Evolutionary conservation across 176 grass and related monocot genomes (phyloP).

Genomic region (Dendrocalamus sinicus): DNA sequence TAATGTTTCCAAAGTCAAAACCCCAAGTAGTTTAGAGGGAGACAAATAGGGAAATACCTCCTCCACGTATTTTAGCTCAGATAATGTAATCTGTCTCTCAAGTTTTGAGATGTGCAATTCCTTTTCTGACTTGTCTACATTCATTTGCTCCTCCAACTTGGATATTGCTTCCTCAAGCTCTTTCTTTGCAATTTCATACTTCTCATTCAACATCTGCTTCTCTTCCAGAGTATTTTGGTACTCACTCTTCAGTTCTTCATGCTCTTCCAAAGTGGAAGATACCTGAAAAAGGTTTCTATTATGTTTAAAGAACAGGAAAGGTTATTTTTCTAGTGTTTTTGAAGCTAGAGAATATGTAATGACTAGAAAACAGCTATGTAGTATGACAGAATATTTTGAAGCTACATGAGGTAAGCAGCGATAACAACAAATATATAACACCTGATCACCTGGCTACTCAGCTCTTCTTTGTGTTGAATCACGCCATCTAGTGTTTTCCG

Average conservation of each 20-base stretch:
- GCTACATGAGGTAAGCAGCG: neutral
- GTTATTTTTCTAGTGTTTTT: conserved; percentile 19
- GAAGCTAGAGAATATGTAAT: conserved; percentile 7
- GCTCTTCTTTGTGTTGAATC: conserved; percentile 61
- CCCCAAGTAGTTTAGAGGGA: conserved; percentile 21
- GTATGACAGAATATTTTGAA: conserved; percentile 1
- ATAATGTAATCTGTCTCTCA: conserved; percentile 74
- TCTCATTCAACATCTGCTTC: conserved; percentile 63
- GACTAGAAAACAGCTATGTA: neutral
- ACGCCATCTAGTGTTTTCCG: conserved; percentile 59
- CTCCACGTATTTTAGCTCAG: conserved; percentile 83
- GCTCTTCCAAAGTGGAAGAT: conserved; percentile 59
- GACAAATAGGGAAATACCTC: conserved; percentile 64
- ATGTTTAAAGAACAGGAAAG: conserved; percentile 33
- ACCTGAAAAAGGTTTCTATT: conserved; percentile 46
- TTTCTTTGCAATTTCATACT: conserved; percentile 67
- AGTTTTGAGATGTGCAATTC: conserved; percentile 83
- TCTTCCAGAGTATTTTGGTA: conserved; percentile 62
- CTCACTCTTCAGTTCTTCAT: conserved; percentile 52
- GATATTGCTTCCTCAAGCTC: conserved; percentile 67
- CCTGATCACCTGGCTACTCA: conserved; percentile 72
- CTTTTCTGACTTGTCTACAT: conserved; percentile 75
- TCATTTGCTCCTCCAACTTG: conserved; percentile 74
- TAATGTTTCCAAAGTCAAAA: conserved; percentile 28
- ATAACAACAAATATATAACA: conserved; percentile 28